Percentiles rank a stretch among this genome's conserved stretches.
phyloP scores from a whole-genome alignment of 805 yeast species.

The Lachancea kluyveri region DNA sequence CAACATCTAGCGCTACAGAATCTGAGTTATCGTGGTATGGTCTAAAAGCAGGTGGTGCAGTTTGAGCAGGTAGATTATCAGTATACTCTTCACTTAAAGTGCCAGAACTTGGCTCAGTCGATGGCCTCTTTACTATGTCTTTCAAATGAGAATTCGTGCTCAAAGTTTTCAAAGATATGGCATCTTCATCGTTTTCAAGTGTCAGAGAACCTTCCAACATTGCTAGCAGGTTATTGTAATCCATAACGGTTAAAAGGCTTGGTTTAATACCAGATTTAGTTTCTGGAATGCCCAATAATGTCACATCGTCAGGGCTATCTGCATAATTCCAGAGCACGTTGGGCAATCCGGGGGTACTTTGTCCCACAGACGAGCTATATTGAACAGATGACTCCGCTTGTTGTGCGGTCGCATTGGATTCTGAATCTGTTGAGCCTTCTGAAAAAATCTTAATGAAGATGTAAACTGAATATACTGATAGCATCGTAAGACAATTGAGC shows the following conservation, averaged over 20 bases:
- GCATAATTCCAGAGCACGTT: too few species aligned
- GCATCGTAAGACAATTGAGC: slow-evolving; percentile 23
- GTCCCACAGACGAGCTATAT: too few species aligned
- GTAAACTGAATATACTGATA: slow-evolving; percentile 20
- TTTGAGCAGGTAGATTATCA: slow-evolving; percentile 6
- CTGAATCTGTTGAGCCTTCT: too few species aligned
- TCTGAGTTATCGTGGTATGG: slow-evolving; percentile 23
- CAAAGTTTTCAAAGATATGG: slow-evolving; percentile 5
- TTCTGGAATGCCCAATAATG: too few species aligned
- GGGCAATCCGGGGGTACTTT: too few species aligned
- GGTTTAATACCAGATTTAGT: slow-evolving; percentile 17
- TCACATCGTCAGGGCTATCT: too few species aligned
- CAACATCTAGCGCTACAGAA: neutral
- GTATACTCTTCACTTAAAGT: neutral
- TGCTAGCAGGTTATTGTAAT: slow-evolving; percentile 20
- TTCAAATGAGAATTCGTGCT: neutral
- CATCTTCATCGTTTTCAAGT: slow-evolving; percentile 2
- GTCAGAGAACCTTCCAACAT: slow-evolving; percentile 20
- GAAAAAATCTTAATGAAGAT: slow-evolving; percentile 16
- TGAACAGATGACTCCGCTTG: too few species aligned
- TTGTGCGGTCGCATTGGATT: too few species aligned
- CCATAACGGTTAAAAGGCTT: slow-evolving; percentile 28
- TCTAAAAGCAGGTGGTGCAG: slow-evolving; percentile 21
- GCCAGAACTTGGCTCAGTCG: slow-evolving; percentile 14
- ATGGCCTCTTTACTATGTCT: slow-evolving; percentile 9